phyloP scores from a whole-genome alignment of 2,329 filamentous ascomycete genomes.

The Aspergillus terreus region DNA sequence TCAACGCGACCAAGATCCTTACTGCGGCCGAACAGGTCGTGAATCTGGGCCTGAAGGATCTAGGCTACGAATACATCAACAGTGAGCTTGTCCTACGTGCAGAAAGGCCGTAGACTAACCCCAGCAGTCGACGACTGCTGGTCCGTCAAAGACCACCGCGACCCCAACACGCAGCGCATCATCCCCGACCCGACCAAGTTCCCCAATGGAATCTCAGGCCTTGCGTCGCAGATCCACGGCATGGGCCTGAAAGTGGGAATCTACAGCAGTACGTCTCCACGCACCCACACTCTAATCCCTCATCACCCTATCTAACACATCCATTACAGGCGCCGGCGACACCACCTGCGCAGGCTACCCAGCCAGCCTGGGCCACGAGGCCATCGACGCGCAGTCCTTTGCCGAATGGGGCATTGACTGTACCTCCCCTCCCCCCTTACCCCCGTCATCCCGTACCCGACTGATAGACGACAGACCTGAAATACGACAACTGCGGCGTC shows the following conservation, averaged over 20 bases:
- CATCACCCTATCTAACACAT: too few relatives aligned
- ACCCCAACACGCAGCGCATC: conserved; percentile 43
- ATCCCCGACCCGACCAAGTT: conserved; percentile 51
- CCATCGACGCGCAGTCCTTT: conserved; percentile 56
- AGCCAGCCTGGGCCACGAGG: conserved; percentile 55
- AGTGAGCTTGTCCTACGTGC: conserved; percentile 7
- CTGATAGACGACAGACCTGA: conserved; percentile 41
- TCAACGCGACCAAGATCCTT: conserved; percentile 45
- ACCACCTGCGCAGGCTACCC: conserved; percentile 56
- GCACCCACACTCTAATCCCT: too few relatives aligned
- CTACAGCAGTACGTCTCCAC: conserved; percentile 46
- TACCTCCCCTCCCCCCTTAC: conserved; percentile 8
- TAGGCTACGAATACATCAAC: conserved; percentile 50
- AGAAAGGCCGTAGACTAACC: neutral
- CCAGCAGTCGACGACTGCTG: conserved; percentile 59
- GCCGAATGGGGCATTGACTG: conserved; percentile 58
- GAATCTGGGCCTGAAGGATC: conserved; percentile 44
- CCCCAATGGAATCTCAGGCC: conserved; percentile 54
- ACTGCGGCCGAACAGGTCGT: conserved; percentile 46
- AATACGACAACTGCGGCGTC: conserved; percentile 56
- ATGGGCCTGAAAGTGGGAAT: conserved; percentile 62
- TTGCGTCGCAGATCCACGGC: conserved; percentile 53
- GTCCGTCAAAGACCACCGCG: conserved; percentile 43
- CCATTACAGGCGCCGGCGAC: conserved; percentile 23
- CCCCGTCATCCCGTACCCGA: neutral